These are phyloP conservation scores for Septoria linicola DNA, from an alignment of 2,329 filamentous ascomycete species.

Conservation along the genomic window DNA sequence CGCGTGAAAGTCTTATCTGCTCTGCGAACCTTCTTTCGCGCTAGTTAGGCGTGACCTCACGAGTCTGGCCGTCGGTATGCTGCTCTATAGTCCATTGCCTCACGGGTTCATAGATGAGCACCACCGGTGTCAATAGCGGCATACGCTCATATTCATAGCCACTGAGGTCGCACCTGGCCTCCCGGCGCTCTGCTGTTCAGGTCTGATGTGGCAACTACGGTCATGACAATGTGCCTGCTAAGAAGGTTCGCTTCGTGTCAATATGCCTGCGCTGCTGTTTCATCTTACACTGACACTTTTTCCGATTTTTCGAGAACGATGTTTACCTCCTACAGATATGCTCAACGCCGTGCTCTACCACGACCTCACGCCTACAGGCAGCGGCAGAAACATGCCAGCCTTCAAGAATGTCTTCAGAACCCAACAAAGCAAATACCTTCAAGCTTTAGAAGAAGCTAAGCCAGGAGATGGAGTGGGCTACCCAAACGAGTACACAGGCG, in stretches of 20 bases:
- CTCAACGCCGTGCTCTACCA: slow-evolving; percentile 1
- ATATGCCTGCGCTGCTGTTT: neutral
- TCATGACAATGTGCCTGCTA: neutral
- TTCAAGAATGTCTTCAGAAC: slow-evolving; percentile 8
- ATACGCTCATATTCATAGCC: neutral
- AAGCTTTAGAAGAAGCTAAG: slow-evolving; percentile 12
- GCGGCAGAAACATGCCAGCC: neutral
- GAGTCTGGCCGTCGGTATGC: neutral
- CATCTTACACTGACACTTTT: neutral
- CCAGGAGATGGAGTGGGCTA: slow-evolving; percentile 13
- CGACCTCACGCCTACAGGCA: neutral
- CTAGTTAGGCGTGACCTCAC: neutral
- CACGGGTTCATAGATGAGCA: neutral
- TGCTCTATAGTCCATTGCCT: neutral
- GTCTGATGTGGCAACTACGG: neutral
- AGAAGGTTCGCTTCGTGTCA: neutral
- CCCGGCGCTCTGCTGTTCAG: no score
- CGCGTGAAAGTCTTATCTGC: neutral
- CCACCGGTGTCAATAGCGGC: neutral
- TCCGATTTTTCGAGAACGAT: neutral
- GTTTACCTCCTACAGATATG: neutral
- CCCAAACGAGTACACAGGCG: slow-evolving; percentile 8
- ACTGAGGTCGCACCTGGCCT: neutral
- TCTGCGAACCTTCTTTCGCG: neutral
- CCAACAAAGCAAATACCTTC: slow-evolving; percentile 3